Base-by-base conservation (phyloP, 345 rosid species). In the Lenwebbia sp. region DNA sequence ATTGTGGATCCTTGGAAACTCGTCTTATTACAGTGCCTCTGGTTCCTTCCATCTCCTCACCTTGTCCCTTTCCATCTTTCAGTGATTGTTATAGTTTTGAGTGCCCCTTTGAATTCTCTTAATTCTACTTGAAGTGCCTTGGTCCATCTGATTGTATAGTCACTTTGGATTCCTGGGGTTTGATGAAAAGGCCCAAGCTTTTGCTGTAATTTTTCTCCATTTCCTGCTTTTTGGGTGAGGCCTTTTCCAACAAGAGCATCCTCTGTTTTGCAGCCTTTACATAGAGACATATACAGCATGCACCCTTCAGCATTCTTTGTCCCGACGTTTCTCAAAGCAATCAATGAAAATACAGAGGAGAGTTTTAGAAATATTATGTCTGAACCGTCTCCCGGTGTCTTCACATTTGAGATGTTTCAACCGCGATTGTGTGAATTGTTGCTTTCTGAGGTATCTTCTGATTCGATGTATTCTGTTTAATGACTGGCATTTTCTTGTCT, bases 331-430 rank as follows among this genome's bases (percentile, higher is more conserved):
- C 91, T 94, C 85, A 88, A 90, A 89, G 99, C 96, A 84, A 86
- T 94, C 87, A 88, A 83, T 81, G 92, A 89, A 25, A 92, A 89
- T 86, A 90, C 94, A 6, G 96, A 90, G 90, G 93, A 94, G 85
- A 91, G 94, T 85, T 90, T 94, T 84, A 91, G 92, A 88, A 94
- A 92, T 65, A 92, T 92, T 85, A 90, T 98, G 91, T 86, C 90
- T 49, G 96, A 94, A 86, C 90, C 94, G 25, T 86, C 89, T 74
- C 92, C 92, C 5, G 99, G 99, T 86, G 88, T 98, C 84, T 95
- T 91, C 86, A 89, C 97, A 82, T 98, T 98, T 91, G 93, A 94
- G 83, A 95, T 98, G 94, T 88, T 98, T 91, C 95, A 93, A 82
- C 98, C 98, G 21, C 87, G 41, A 15, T 95, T 98, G 88, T 98